These are phyloP conservation scores for Mycena galopus DNA, from an alignment of 768 basidiomycete genomes.

Conservation along the genomic window DNA sequence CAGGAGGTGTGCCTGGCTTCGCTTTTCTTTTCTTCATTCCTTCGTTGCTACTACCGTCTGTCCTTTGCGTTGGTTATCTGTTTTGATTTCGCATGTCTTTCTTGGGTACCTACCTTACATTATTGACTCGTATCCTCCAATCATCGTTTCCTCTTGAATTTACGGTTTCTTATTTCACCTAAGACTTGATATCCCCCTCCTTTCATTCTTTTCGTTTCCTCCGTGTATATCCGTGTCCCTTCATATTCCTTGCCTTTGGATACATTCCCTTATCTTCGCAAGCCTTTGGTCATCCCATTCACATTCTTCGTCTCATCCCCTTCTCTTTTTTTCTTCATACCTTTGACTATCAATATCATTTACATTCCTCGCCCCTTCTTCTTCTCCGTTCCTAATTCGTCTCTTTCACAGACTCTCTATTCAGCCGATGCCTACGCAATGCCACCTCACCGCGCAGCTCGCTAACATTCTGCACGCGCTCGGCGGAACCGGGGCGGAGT, in stretches of 20 bases:
- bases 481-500: constrained; percentile 56
- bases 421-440: constrained; percentile 61
- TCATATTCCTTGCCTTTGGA: neutral
- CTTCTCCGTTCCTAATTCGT: neutral
- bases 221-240: neutral
- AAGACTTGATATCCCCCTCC: neutral
- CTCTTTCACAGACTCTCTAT: constrained; percentile 21
- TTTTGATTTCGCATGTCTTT: neutral
- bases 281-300: neutral
- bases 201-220: neutral
- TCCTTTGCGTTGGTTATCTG: neutral
- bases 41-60: neutral
- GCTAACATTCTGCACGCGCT: constrained; percentile 78
- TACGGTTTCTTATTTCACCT: neutral
- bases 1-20: neutral
- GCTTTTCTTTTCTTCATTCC: neutral
- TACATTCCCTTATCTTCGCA: neutral
- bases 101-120: neutral
- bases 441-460: constrained; percentile 73
- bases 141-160: neutral
- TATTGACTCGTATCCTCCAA: too few species aligned
- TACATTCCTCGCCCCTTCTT: neutral
- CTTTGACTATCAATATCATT: neutral
- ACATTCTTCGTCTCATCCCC: neutral
- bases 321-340: neutral